These are phyloP conservation scores for Suhomyces anneliseae DNA, from an alignment of 1,139 yeast genomes.

Conservation along the genomic window DNA sequence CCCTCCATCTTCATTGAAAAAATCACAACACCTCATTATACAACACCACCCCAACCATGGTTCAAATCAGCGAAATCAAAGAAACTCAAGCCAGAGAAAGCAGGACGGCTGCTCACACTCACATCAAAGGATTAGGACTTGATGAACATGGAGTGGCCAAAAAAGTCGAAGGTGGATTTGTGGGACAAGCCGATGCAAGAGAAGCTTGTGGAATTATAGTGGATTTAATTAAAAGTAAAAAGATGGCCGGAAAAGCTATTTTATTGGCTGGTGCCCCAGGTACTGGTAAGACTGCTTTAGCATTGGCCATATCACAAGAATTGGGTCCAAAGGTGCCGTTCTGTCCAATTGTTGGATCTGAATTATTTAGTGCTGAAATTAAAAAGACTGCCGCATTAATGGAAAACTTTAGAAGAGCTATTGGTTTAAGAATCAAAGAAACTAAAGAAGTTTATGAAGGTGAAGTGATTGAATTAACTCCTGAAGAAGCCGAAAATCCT, in stretches of 20 bases:
- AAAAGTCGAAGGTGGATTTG: constrained; percentile 88
- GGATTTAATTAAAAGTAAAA: constrained; percentile 88
- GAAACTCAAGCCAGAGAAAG: constrained; percentile 57
- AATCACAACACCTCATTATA: constrained; percentile 2
- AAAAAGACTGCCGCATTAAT: constrained; percentile 95
- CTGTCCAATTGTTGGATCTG: constrained; percentile 96
- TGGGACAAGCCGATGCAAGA: constrained; percentile 92
- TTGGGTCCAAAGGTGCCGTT: constrained; percentile 98
- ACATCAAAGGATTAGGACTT: constrained; percentile 90
- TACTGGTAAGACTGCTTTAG: constrained; percentile 96
- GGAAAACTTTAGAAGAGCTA: constrained; percentile 97
- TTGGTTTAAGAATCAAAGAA: constrained; percentile 93
- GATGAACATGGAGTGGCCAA: constrained; percentile 90
- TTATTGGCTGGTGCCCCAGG: constrained; percentile 97
- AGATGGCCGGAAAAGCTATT: constrained; percentile 95
- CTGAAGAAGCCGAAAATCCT: constrained; percentile 97
- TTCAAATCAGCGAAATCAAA: constrained; percentile 80
- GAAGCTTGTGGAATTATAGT: constrained; percentile 97
- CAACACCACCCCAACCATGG: constrained; percentile 46
- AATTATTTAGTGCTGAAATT: constrained; percentile 93
- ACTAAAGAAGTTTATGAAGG: constrained; percentile 99
- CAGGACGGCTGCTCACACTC: constrained; percentile 96
- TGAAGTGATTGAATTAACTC: constrained; percentile 93
- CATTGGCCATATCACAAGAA: constrained; percentile 94
- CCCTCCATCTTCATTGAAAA: constrained; percentile 1